Evolutionary conservation across 1,284 basidiomycete genomes (phyloP).

Genomic region (Cryptococcus sp.): DNA sequence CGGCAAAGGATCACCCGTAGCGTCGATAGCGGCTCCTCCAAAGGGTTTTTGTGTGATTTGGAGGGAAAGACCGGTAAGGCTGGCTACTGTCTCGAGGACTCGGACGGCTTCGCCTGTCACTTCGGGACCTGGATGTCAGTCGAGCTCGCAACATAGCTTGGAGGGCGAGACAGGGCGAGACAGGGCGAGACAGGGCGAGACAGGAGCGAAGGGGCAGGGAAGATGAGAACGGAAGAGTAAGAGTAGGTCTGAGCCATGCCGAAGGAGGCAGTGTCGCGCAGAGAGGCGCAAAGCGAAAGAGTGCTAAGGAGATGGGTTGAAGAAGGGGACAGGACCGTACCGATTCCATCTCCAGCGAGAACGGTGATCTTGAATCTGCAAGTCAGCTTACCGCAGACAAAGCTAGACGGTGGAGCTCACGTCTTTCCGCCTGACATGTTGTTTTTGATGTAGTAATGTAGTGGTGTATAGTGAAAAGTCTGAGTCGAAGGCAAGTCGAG

Average conservation of each 20-base stretch:
- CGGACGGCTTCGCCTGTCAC: conserved; percentile 84
- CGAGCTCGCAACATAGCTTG: background rate
- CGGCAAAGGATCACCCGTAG: conserved; percentile 75
- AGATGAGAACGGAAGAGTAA: too few species aligned
- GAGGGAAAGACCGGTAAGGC: conserved; percentile 66
- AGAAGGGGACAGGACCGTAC: conserved; percentile 46
- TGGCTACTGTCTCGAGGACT: conserved; percentile 72
- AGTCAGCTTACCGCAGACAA: conserved; percentile 2
- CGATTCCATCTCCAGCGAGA: conserved; percentile 95
- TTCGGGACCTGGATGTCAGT: conserved; percentile 66
- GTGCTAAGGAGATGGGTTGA: too few species aligned
- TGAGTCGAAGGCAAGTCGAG: background rate
- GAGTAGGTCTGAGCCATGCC: too few species aligned
- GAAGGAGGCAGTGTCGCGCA: too few species aligned
- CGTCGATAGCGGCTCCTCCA: conserved; percentile 91
- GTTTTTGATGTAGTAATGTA: too few species aligned
- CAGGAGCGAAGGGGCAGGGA: too few species aligned
- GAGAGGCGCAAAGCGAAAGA: too few species aligned
- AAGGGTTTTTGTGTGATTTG: conserved; percentile 65
- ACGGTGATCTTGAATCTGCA: conserved; percentile 70
- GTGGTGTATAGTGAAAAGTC: too few species aligned
- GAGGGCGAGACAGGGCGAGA: background rate
- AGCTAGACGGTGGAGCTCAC: too few species aligned
- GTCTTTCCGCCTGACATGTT: conserved; percentile 17
- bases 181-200: background rate